A percentile compares a stretch with the other conserved stretches of the same genome.
Conservation (phyloP, 2,329 filamentous ascomycete genomes). For the Xylariaceae sp. region DNA sequence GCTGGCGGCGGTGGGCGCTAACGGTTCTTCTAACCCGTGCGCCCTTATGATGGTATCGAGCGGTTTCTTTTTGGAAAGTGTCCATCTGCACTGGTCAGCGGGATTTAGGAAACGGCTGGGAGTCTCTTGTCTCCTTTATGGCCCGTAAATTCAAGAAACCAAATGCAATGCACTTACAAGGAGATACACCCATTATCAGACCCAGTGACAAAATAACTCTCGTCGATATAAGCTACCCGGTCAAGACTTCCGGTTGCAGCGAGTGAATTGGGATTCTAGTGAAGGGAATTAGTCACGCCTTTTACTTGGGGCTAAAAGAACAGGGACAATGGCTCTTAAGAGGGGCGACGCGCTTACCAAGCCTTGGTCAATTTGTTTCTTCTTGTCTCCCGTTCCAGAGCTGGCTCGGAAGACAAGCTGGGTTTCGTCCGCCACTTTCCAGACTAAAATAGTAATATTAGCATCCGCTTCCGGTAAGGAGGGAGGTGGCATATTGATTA, state of each 20-base stretch:
- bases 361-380: constrained; percentile 31
- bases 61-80: constrained; percentile 76
- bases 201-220: constrained; percentile 84
- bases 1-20: constrained; percentile 62
- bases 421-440: constrained; percentile 94
- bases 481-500: background rate
- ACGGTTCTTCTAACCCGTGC: constrained; percentile 74
- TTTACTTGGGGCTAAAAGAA: constrained; percentile 8
- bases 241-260: constrained; percentile 82
- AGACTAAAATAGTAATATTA: constrained; percentile 42
- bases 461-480: background rate
- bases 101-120: background rate
- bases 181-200: constrained; percentile 84
- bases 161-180: constrained; percentile 50
- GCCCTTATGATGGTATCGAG: constrained; percentile 73
- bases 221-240: constrained; percentile 83
- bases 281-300: background rate
- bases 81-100: constrained; percentile 14
- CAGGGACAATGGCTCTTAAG: constrained; percentile 11
- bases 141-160: background rate
- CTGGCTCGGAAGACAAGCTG: constrained; percentile 91
- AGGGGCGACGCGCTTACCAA: constrained; percentile 7
- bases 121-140: background rate
- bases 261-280: constrained; percentile 44
- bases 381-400: constrained; percentile 52